Base-by-base conservation (phyloP, 2,329 filamentous ascomycete species). In the Rhytidhysteron rufulum region DNA sequence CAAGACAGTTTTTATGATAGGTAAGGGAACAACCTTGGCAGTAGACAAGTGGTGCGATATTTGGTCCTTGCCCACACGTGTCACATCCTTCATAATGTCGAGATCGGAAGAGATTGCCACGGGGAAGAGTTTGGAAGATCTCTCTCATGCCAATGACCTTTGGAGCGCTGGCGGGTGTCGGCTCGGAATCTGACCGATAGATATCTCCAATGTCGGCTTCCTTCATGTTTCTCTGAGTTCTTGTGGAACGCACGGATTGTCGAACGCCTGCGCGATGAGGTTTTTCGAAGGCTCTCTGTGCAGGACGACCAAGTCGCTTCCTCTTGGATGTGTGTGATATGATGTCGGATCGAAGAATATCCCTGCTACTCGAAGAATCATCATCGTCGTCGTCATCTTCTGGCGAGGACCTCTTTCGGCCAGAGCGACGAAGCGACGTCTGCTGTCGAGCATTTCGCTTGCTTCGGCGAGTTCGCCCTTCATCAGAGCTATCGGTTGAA, bases 1-100 rank as follows among this genome's bases (percentile, higher is more conserved):
- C 89, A 20, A 98, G 73, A 57, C 93, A 98, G 30, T 69, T 69
- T 62, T 86, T 88, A 66, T 98, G 93, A 51, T 88, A 95, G 0
- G 86, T 77, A 34, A 83, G 73, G 2, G 84, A 88, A 61, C 93
- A 98, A 21, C 93, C 93, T 67, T 98, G 94, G 53, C 93, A 98
- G 57, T 84, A 83, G 24, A 98, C 77, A 18, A 98, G 71, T 29
- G 78, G 72, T 1, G 87, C 88, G 57, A 82, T 84, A 42, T 72
- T 75, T 1, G 68, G 62, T 17, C 74, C 70, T 34, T 77, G 69
- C 7, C 77, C 75, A 58, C 93, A 98, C 3, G 80, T 76, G 50
- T 87, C 83, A 62, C 93, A 98, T 6, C 69, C 71, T 30, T 78
- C 71, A 34, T 76, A 79, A 63, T 98, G 93, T 9, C 79, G 76